Evolutionary conservation across 352 stramenopile genomes (phyloP), one percentile per base, ranked within the genome.

Genomic region (Phytophthora pini): DNA sequence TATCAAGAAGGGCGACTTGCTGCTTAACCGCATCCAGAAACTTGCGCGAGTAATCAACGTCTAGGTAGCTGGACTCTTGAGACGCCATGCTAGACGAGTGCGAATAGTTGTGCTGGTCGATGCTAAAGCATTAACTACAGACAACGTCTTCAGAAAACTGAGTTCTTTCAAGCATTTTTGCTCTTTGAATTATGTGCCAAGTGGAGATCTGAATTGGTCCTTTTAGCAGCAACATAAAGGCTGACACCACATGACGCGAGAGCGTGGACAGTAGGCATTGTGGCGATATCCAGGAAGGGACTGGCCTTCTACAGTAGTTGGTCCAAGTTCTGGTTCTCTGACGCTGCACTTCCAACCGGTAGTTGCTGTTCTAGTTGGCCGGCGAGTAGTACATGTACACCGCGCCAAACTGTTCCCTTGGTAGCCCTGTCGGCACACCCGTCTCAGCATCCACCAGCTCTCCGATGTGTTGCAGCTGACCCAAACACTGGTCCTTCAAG

Each of bases 1-100:
- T 56, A 99, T 99, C 78, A 98, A 99, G 87, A 96, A 99, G 79
- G 97, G 97, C 56, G 98, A 99, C 84, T 73, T 98, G 70, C 78
- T 99, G 65, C 84, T 99, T 39, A 99, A 99, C 82, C 84, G 96
- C 58, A 98, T 99, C 66, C 97, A 99, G 82, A 99, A 99, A 73
- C 84, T 99, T 44, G 94, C 96, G 44, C 91, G 97, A 65, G 93
- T 98, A 55, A 97, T 99, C 61, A 97, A 99, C 68, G 88, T 97
- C 48, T 97, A 91, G 43, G 47, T 38, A 67, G 29, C 43, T 48
- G 17, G 10, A 50, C 29, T 54, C 34, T 26, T 53, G 49, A 51
- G 39, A 15, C 34, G 44, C 29, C 43, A 17, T 46, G 39, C 36
- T 46, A 52, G 24, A 48, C 46, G 12, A 27, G 7, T 13, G 31